A percentile compares a stretch with the other conserved stretches of the same genome.
Evolutionary conservation across 2,329 filamentous ascomycete species (phyloP).

Genomic region (Penicillium brevicompactum): DNA sequence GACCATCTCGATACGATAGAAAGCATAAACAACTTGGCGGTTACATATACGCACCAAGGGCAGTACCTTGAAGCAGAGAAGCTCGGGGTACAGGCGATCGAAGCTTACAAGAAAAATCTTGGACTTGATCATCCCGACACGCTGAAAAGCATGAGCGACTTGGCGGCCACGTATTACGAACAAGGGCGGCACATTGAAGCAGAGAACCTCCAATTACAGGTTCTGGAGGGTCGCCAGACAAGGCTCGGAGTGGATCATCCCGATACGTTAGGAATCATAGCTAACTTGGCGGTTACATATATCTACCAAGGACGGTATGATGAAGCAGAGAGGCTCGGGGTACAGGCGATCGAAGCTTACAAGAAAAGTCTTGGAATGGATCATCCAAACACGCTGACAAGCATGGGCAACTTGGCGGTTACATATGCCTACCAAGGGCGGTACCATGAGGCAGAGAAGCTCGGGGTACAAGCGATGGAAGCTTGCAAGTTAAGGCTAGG

Average conservation of each 20-base stretch:
- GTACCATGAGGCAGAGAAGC: conserved; percentile 1
- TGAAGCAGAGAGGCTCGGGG: neutral
- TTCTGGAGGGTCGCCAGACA: neutral
- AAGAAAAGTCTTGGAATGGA: neutral
- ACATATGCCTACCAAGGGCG: neutral
- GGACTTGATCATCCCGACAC: neutral
- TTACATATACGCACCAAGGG: neutral
- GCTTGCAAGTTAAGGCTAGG: neutral
- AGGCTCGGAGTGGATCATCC: neutral
- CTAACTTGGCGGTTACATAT: neutral
- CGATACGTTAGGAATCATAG: neutral
- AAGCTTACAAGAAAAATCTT: neutral
- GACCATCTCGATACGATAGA: neutral
- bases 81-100: neutral
- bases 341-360: neutral
- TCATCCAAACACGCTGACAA: conserved; percentile 1
- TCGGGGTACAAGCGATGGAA: neutral
- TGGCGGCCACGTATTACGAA: neutral
- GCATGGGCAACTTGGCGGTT: neutral
- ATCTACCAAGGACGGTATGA: neutral
- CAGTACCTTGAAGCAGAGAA: neutral
- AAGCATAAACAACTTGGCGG: neutral
- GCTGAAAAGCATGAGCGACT: neutral
- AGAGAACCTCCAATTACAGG: neutral
- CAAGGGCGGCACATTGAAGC: neutral